Evolutionary conservation across 768 basidiomycete genomes (phyloP), one percentile per base, ranked within the genome.

Genomic region (Trametes elegans): DNA sequence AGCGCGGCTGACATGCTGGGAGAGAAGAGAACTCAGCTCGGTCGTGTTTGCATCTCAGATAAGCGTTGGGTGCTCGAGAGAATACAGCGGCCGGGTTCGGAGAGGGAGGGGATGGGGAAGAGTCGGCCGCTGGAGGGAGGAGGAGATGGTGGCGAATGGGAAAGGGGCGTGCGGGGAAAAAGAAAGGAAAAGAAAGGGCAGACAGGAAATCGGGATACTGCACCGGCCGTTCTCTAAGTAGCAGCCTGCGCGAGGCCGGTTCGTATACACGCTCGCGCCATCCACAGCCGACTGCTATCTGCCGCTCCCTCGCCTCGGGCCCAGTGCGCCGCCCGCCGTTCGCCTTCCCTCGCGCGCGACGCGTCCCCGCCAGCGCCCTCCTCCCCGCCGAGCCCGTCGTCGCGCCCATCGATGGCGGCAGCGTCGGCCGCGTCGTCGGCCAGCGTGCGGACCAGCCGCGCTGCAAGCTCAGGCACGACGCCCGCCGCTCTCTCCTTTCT

Each of bases 1-100:
- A 61, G 27, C 46, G 51, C 31, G 52, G 57, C 57, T 46, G 57
- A 58, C 57, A 58, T 53, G 57, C n/a, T 53, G 40, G 26, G 19
- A 18, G 45, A 34, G 16, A 43, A 26, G 24, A 26, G 41, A 32
- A 32, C n/a, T n/a, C n/a, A 35, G 13, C 31, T 32, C 31, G 7
- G 13, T 13, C 7, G 31, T 32, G 7, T 13, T n/a, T 19, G 28
- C 43, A 45, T 45, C 32, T 13, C 43, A 32, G 45, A 46, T 46
- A 38, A 39, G 39, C 40, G 52, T 29, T n/a, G 21, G 43, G n/a
- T n/a, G n/a, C n/a, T n/a, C 24, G 35, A 53, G 35, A 29, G 27
- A 34, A 36, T 7, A 38, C 41, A 21, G 41, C 31, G 52, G 52
- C 24, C 49, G 28, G 35, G 43, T 31, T 9, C 23, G 7, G 19